Evolutionary conservation across 331 rosid genomes (phyloP), one percentile per base, ranked within the genome.

Genomic region (Pyrus hybrid): DNA sequence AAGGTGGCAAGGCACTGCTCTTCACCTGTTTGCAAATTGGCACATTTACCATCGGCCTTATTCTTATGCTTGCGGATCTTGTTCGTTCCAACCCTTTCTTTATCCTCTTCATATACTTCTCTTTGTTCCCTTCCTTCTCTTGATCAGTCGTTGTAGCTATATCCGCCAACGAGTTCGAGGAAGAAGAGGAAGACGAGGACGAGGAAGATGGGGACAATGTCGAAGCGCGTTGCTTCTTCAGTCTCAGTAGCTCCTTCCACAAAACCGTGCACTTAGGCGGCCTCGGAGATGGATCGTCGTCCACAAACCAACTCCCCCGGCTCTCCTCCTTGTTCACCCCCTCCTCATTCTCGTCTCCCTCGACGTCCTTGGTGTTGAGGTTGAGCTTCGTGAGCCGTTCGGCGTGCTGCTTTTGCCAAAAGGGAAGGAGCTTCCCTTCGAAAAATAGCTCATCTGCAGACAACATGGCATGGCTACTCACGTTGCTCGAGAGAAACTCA

Each of bases 281-380:
- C 76, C 99, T 90, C 3, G 99, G 99, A 80, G 99, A 95, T 1
- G 99, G 99, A 75, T 95, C 97, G 54, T 95, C 99, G 80, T 95
- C 99, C 21, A 92, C 91, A 84, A 92, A 92, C 97, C 99, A 95
- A 68, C 79, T 90, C 32, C 82, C 94, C 80, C 92, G 88, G 66
- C 33, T 86, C 58, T 80, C 88, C 56, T 90, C 91, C 68, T 86
- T 85, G 81, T 54, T 83, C 65, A 61, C 77, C 26, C 73, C 89
- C 61, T 75, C 72, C 35, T 65, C 63, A 3, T 61, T 78, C 43
- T 63, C 88, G 57, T 53, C 77, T 11, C 63, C 86, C 35, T 84
- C 86, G 10, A 35, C 83, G 5, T 72, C 81, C 73, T 83, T 88
- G 6, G 75, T 72, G 60, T 85, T 86, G 41, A 90, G 83, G 49